Base-by-base conservation (phyloP, 1,284 basidiomycete species). In the Pulchroboletus neoregius region DNA sequence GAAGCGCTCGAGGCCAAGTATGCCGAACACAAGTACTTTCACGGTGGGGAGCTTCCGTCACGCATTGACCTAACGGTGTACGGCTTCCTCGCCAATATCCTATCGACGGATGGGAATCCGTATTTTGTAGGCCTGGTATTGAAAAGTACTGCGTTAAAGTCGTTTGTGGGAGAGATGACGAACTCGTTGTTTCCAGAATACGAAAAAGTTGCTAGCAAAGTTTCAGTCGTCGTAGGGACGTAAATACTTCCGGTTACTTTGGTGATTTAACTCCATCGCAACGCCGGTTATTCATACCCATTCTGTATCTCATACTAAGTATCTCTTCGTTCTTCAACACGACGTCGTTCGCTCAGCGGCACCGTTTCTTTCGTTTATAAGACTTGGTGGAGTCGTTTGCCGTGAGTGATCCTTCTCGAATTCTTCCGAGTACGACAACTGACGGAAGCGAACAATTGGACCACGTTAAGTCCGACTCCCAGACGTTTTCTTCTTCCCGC, bases 1-100 rank as follows among this genome's bases (percentile, higher is more conserved):
- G 65, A 63, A 4, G 67, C 52, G 0, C 56, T 67, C 35, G 65
- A 62, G 30, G 45, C 39, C 43, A 66, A 58, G 35, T 56, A 65
- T 18, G 23, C 52, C 4, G 56, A 36, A 15, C 53, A 28, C 54
- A 48, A 48, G 37, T 61, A 56, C 39, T 52, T 68, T 16, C 66
- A 66, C 13, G 60, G 48, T 2, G 54, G 51, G 5, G 53, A 58
- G 7, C 37, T 43, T 36, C 65, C 65, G 1, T 67, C 68, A 0
- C 45, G 52, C 38, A 57, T 69, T 11, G 68, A 69, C 44, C 45
- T 68, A 16, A 61, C 55, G 6, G 50, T 65, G 33, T 61, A 55
- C 22, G 65, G 51, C 20, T 68, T 67, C 46, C 54, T 67, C 5
- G 56, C 61, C 38, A 67, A 68, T 34, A 49, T 48, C 10, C 28